Base-by-base conservation (phyloP, 768 basidiomycete genomes). In the Termitomyces sp. region DNA sequence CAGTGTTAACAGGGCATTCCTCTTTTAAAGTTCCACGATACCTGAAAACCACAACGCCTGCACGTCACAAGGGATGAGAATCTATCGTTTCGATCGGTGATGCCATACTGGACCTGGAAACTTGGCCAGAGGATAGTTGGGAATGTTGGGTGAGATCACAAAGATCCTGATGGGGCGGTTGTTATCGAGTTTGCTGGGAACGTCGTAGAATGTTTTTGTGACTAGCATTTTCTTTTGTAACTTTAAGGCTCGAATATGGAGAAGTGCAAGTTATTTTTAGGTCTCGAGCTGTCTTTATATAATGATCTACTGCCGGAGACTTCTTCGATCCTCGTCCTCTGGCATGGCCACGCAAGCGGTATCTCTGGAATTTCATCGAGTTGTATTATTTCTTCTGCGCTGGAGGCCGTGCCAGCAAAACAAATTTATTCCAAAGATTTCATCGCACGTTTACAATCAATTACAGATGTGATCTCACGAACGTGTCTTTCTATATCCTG, bases 41-140 rank as follows among this genome's bases (percentile, higher is more conserved):
- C 89, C 89, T 91, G 76, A 91, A 92, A 41, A 87, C 84, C 10
- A 93, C 81, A 23, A 93, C 87, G 12, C 90, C 91, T 91, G 63
- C n/a, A 52, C 50, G 17, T 23, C 47, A 3, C 19, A 17, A 45
- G 46, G 30, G 11, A 55, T 56, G 17, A 55, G 19, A 52, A 34
- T 32, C 46, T 50, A 51, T 46, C 11, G 46, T 28, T 27, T 34
- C 23, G 37, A 41, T 41, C 39, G 30, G 19, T 28, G 32, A 28
- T 51, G 21, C 57, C 23, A 55, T 35, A 39, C 27, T 52, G 37
- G 68, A 85, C 91, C 92, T 66, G 93, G 94, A 68, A 95, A 96
- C 70, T 88, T 92, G 25, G 92, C 94, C 44, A 92, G 80, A 0
- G 94, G 94, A 67, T 96, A 94, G 47, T 86, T 81, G 11, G 88